Percentiles rank a stretch among this genome's conserved stretches.
Evolutionary conservation across 805 yeast genomes (phyloP).

Genomic region (Wickerhamomyces queroliae): DNA sequence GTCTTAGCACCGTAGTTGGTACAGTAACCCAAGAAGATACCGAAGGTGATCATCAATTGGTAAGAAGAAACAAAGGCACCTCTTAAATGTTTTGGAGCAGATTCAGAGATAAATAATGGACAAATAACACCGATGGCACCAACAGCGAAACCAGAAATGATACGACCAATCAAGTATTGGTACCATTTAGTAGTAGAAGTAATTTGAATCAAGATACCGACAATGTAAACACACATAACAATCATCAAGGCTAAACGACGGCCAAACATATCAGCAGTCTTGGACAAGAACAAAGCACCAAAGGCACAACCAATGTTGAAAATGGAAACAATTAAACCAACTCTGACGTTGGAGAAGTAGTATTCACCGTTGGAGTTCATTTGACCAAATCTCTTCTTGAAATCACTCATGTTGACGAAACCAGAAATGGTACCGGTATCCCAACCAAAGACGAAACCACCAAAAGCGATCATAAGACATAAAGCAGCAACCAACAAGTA

Average conservation of each 20-base stretch:
- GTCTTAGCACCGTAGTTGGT: conserved; percentile 60
- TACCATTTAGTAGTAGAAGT: conserved; percentile 52
- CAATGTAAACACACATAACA: conserved; percentile 57
- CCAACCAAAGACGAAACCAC: conserved; percentile 70
- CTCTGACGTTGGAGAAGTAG: conserved; percentile 46
- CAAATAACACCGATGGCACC: conserved; percentile 75
- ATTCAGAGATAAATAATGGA: conserved; percentile 67
- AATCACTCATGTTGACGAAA: conserved; percentile 51
- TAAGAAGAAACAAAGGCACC: conserved; percentile 66
- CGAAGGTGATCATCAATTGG: conserved; percentile 65
- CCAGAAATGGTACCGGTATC: conserved; percentile 75
- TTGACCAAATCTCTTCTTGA: conserved; percentile 48
- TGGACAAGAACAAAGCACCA: conserved; percentile 60
- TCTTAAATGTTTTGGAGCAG: conserved; percentile 65
- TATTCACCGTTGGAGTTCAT: conserved; percentile 33
- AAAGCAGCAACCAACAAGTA: conserved; percentile 19
- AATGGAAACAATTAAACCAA: conserved; percentile 50
- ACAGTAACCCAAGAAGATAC: conserved; percentile 75
- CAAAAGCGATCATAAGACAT: conserved; percentile 47
- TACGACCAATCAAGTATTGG: conserved; percentile 67
- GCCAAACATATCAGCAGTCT: conserved; percentile 57
- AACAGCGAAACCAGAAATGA: conserved; percentile 67
- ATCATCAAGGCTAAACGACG: conserved; percentile 59
- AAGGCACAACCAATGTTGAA: conserved; percentile 75
- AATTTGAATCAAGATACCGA: conserved; percentile 65